Conservation (phyloP, 805 yeast species). For the Pichia thaimueangensis region DNA sequence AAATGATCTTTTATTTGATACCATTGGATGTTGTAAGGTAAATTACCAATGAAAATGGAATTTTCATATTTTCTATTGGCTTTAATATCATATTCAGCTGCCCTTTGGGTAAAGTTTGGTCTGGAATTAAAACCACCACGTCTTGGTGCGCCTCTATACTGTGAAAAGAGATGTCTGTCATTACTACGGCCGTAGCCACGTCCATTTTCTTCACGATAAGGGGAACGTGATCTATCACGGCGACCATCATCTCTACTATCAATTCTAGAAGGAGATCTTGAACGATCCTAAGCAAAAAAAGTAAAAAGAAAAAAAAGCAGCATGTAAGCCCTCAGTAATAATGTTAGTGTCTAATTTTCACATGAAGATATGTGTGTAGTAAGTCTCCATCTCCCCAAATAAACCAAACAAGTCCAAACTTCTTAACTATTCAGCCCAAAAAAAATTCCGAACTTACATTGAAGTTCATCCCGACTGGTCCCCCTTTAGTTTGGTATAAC, state of each 20-base stretch:
- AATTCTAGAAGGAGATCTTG: conserved; percentile 30
- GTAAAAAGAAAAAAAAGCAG: background rate
- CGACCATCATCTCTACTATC: conserved; percentile 15
- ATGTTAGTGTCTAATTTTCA: conserved; percentile 4
- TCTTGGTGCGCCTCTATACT: conserved; percentile 7
- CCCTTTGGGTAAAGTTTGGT: conserved; percentile 23
- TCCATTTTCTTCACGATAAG: conserved; percentile 22
- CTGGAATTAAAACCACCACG: conserved; percentile 18
- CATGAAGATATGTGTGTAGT: background rate
- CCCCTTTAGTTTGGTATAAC: no score
- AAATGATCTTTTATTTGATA: conserved; percentile 55
- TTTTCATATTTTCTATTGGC: conserved; percentile 56
- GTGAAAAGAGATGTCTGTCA: conserved; percentile 11
- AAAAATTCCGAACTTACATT: no score
- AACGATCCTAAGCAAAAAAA: conserved; percentile 18
- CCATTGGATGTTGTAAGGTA: conserved; percentile 60
- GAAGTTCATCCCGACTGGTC: no score
- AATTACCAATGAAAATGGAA: conserved; percentile 67
- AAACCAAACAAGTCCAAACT: no score
- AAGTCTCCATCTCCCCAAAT: background rate
- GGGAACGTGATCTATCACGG: conserved; percentile 28
- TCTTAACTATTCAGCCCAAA: no score
- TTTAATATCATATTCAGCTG: conserved; percentile 32
- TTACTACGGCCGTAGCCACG: conserved; percentile 23
- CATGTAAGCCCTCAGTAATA: background rate